These are phyloP conservation scores for Suhomyces kunorum DNA, from an alignment of 1,139 yeast genomes.

Conservation along the genomic window DNA sequence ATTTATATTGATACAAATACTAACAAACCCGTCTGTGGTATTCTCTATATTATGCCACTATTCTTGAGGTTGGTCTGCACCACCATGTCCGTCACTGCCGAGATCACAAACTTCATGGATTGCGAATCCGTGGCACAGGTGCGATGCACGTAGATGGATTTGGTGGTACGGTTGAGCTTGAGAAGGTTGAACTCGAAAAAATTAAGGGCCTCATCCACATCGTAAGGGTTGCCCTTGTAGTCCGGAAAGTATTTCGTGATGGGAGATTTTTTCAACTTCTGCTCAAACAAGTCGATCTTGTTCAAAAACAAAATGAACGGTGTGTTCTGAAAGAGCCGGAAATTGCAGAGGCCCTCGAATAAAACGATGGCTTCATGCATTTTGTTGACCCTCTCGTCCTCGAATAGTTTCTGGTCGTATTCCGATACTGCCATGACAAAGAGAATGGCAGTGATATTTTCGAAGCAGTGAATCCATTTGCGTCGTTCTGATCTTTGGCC, in stretches of 20 bases:
- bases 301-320: constrained; percentile 88
- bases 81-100: constrained; percentile 91
- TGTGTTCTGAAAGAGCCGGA: constrained; percentile 80
- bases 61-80: constrained; percentile 78
- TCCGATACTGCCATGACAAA: constrained; percentile 93
- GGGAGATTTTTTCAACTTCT: constrained; percentile 66
- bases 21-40: too few species aligned
- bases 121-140: constrained; percentile 96
- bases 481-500: constrained; percentile 94
- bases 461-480: constrained; percentile 96
- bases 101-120: constrained; percentile 83
- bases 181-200: constrained; percentile 69
- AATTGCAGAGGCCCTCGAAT: constrained; percentile 83
- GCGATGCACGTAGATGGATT: constrained; percentile 83
- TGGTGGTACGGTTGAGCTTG: constrained; percentile 60
- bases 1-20: constrained; percentile 11
- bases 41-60: constrained; percentile 64
- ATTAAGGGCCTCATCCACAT: constrained; percentile 63
- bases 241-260: constrained; percentile 72
- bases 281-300: constrained; percentile 79
- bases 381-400: constrained; percentile 84
- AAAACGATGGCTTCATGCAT: constrained; percentile 88
- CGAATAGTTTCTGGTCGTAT: constrained; percentile 88
- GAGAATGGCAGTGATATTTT: constrained; percentile 83
- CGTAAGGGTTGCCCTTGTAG: constrained; percentile 60